Conservation (phyloP, 306 rosid species). For the Vicia villosa region DNA sequence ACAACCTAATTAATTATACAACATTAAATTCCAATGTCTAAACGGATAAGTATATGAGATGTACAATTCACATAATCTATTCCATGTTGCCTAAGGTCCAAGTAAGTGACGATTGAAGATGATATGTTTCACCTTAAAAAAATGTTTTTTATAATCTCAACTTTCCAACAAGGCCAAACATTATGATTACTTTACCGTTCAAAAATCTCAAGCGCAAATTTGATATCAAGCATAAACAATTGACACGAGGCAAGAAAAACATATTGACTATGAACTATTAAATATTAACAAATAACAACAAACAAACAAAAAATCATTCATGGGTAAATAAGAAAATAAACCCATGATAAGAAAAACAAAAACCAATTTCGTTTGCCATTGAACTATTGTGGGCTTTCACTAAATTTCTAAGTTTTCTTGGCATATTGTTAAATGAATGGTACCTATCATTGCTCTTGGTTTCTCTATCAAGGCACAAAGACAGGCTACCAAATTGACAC, state of each 20-base stretch:
- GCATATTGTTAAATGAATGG: constrained; percentile 12
- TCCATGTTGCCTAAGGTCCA: constrained; percentile 16
- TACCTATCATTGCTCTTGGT: not conserved
- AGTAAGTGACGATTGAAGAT: not conserved
- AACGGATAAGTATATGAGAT: constrained; percentile 1
- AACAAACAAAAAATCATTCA: not conserved
- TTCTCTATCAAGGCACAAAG: constrained; percentile 21
- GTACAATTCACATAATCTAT: constrained; percentile 3
- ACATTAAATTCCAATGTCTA: not conserved
- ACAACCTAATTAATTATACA: not conserved
- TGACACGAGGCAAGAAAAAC: too few species aligned
- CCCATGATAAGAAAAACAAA: not conserved
- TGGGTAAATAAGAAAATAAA: not conserved
- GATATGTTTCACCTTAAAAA: not conserved
- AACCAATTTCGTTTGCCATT: not conserved
- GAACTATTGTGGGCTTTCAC: constrained; percentile 28
- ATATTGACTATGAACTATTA: not conserved
- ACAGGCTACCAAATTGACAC: constrained; percentile 14
- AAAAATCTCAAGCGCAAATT: not conserved
- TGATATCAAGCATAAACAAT: too few species aligned
- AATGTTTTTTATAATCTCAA: not conserved
- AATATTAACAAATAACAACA: not conserved
- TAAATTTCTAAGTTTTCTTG: constrained; percentile 7
- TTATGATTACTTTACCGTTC: not conserved
- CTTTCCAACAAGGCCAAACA: not conserved